These are phyloP conservation scores for Dothideomycetes sp. DNA, from an alignment of 2,329 filamentous ascomycete species.

Conservation along the genomic window DNA sequence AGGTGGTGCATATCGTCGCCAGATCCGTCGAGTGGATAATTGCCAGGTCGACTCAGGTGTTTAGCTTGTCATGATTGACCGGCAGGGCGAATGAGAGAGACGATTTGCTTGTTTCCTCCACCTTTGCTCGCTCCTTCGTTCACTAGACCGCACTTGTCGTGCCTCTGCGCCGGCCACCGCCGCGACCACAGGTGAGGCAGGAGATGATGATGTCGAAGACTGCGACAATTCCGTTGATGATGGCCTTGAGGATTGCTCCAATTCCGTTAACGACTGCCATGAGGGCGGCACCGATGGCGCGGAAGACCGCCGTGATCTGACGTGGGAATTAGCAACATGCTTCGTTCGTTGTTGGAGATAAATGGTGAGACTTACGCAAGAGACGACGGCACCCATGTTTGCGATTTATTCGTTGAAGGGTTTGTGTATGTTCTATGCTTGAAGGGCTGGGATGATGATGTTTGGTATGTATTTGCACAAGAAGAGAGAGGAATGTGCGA, in stretches of 20 bases:
- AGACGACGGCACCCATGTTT: conserved; percentile 74
- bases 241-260: conserved; percentile 31
- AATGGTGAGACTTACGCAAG: conserved; percentile 54
- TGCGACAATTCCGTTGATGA: conserved; percentile 37
- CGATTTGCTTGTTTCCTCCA: background rate
- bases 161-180: conserved; percentile 26
- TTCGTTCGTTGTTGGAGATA: background rate
- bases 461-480: too few relatives aligned
- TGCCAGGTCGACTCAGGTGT: too few relatives aligned
- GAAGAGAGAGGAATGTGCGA: background rate
- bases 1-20: background rate
- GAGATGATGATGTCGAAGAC: conserved; percentile 38
- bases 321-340: conserved; percentile 14
- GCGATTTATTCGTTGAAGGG: conserved; percentile 12
- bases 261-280: conserved; percentile 38
- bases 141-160: conserved; percentile 25
- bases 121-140: conserved; percentile 6
- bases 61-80: too few relatives aligned
- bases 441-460: too few relatives aligned
- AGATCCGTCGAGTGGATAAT: too few relatives aligned
- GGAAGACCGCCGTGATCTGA: conserved; percentile 32
- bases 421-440: too few relatives aligned
- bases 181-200: conserved; percentile 38
- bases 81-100: too few relatives aligned
- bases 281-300: conserved; percentile 34